Conservation (phyloP, 2,329 filamentous ascomycete species). For the Lachnellula subtilissima region DNA sequence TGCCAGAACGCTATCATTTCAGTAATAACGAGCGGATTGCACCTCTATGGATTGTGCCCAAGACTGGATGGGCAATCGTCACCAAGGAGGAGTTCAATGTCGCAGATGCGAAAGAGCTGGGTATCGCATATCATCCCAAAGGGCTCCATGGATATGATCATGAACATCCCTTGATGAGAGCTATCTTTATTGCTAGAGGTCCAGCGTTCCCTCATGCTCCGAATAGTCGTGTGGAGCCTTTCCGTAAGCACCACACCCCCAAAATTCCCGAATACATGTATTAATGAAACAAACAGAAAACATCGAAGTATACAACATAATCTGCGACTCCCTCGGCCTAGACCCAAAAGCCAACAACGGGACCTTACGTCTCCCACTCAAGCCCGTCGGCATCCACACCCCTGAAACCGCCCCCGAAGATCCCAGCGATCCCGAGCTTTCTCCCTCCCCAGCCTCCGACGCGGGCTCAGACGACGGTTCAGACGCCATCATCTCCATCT, state of each 20-base stretch:
- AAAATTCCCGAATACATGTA: slow-evolving; percentile 24
- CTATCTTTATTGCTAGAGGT: slow-evolving; percentile 87
- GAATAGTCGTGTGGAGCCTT: slow-evolving; percentile 72
- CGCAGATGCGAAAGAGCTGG: slow-evolving; percentile 57
- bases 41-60: slow-evolving; percentile 89
- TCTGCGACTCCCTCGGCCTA: slow-evolving; percentile 82
- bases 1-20: slow-evolving; percentile 93
- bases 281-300: slow-evolving; percentile 58
- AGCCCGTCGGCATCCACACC: slow-evolving; percentile 43
- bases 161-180: slow-evolving; percentile 90
- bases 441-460: neutral
- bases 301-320: slow-evolving; percentile 87
- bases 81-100: slow-evolving; percentile 75
- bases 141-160: slow-evolving; percentile 95
- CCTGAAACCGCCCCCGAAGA: slow-evolving; percentile 43
- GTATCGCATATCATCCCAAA: slow-evolving; percentile 67
- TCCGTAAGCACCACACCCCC: slow-evolving; percentile 57
- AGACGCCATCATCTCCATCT: slow-evolving; percentile 15
- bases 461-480: neutral
- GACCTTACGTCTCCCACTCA: slow-evolving; percentile 68
- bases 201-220: slow-evolving; percentile 85
- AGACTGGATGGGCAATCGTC: slow-evolving; percentile 89
- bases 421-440: slow-evolving; percentile 49
- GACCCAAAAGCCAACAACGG: slow-evolving; percentile 78
- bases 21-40: slow-evolving; percentile 83